Evolutionary conservation across 495 filamentous ascomycete species (phyloP).

Genomic region (Penicillium pancosmium): DNA sequence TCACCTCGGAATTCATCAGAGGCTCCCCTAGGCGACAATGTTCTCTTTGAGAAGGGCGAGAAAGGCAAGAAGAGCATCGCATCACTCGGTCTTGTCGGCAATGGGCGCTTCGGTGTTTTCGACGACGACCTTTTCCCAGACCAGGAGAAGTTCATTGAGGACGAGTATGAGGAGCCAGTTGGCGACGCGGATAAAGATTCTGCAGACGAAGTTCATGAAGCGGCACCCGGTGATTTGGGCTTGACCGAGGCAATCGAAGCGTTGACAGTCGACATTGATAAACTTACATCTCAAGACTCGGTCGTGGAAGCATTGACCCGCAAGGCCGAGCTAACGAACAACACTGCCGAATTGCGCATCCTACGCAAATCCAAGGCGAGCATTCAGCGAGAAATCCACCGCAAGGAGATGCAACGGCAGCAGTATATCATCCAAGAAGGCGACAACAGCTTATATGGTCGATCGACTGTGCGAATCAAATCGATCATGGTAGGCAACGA

Average conservation of each 20-base stretch:
- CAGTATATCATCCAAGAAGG: slow-evolving; percentile 98
- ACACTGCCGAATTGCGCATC: slow-evolving; percentile 89
- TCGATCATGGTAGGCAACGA: slow-evolving; percentile 90
- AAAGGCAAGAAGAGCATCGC: slow-evolving; percentile 80
- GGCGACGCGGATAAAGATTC: slow-evolving; percentile 59
- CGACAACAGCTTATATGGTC: slow-evolving; percentile 95
- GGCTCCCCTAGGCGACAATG: slow-evolving; percentile 38
- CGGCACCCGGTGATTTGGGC: slow-evolving; percentile 92
- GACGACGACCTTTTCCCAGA: slow-evolving; percentile 94
- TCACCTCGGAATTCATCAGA: slow-evolving; percentile 63
- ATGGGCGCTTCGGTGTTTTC: slow-evolving; percentile 84
- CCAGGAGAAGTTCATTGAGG: slow-evolving; percentile 81
- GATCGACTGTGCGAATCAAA: slow-evolving; percentile 85
- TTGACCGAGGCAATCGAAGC: slow-evolving; percentile 88
- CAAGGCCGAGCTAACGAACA: slow-evolving; percentile 97
- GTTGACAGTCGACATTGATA: slow-evolving; percentile 85
- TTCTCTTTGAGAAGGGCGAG: slow-evolving; percentile 33
- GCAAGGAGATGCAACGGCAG: slow-evolving; percentile 94
- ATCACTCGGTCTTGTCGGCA: slow-evolving; percentile 85
- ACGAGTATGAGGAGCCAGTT: slow-evolving; percentile 78
- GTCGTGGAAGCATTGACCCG: slow-evolving; percentile 88
- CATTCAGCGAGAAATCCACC: slow-evolving; percentile 84
- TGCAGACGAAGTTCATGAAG: slow-evolving; percentile 89
- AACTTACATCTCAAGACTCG: slow-evolving; percentile 81
- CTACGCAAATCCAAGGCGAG: slow-evolving; percentile 92